These are phyloP conservation scores for Cryptococcus jaspeensis DNA, from an alignment of 1,284 basidiomycete genomes.

Conservation along the genomic window DNA sequence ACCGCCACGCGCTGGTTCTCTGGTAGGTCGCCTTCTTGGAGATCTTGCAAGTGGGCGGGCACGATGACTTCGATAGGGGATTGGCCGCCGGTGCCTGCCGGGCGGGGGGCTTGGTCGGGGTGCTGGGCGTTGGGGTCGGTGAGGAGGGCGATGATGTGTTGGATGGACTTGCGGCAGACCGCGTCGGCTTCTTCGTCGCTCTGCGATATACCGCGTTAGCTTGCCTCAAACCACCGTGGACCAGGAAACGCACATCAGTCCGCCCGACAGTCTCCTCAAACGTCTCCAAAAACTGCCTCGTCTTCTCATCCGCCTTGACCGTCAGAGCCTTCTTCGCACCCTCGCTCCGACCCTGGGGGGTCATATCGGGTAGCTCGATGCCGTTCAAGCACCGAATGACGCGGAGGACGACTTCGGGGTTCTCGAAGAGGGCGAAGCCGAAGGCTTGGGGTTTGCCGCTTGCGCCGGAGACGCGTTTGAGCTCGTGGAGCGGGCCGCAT, in stretches of 20 bases:
- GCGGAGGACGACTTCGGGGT: conserved; percentile 80
- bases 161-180: conserved; percentile 41
- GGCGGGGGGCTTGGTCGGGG: conserved; percentile 57
- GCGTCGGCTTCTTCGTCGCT: conserved; percentile 50
- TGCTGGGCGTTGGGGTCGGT: conserved; percentile 46
- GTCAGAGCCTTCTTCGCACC: conserved; percentile 75
- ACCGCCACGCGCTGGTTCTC: conserved; percentile 91
- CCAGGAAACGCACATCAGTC: conserved; percentile 63
- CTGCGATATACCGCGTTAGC: conserved; percentile 22
- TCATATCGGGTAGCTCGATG: conserved; percentile 79
- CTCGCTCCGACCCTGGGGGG: conserved; percentile 56
- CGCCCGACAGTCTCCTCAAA: conserved; percentile 74
- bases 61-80: conserved; percentile 61
- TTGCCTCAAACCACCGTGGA: background rate
- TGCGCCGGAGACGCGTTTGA: conserved; percentile 85
- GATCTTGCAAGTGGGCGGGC: conserved; percentile 89
- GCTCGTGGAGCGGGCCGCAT: conserved; percentile 79
- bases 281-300: conserved; percentile 76
- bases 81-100: conserved; percentile 55
- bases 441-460: conserved; percentile 91
- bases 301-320: conserved; percentile 94
- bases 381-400: conserved; percentile 77
- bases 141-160: conserved; percentile 45
- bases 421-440: conserved; percentile 89
- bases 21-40: conserved; percentile 92